Evolutionary conservation across 371 early-diverging fungal species (phyloP), one percentile per base, ranked within the genome.

Genomic region (Polyrhizophydium stewartii): DNA sequence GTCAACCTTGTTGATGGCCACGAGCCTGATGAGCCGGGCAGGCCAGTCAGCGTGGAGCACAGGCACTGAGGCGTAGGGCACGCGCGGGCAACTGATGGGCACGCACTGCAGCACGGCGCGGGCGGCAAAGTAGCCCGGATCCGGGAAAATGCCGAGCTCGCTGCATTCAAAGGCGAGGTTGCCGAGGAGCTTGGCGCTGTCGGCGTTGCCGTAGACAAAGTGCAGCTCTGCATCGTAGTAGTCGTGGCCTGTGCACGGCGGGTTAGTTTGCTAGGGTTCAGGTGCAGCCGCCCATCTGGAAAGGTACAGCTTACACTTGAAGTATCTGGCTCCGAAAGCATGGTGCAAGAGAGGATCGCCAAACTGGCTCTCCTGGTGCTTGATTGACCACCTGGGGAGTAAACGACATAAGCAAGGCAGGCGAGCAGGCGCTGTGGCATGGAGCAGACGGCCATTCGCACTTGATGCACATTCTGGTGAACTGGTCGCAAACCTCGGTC

Each of bases 301-400:
- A 35, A 35, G 35, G 35, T 13, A 35, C 35, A 35, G 35, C 13
- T 16, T 24, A 55, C 33, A 13, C 60, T 69, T 55, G 55, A 65
- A 74, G 60, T 63, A 83, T 56, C 89, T 74, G 35, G 88, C 78
- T 6, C 91, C 96, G 32, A 92, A 74, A 57, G 85, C 88, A 62
- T 95, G 92, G 61, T 94, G 93, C 41, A 95, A 75, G 61, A 83
- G 86, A 30, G 87, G 82, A 65, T 95, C 94, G 17, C 93, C 95
- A 13, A 82, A 81, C 32, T 79, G 76, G 66, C 70, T 77, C 6
- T 81, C 77, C 43, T 85, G 79, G 41, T 76, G 49, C 59, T 75
- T 83, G 57, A 79, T 75, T 21, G 90, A 79, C 92, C 92, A 92
- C 59, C 88, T 86, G 64, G n/a, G 7, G 6, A 35, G 25, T 28